phyloP scores from a whole-genome alignment of 768 basidiomycete genomes.

The Punctularia strigosozonata region DNA sequence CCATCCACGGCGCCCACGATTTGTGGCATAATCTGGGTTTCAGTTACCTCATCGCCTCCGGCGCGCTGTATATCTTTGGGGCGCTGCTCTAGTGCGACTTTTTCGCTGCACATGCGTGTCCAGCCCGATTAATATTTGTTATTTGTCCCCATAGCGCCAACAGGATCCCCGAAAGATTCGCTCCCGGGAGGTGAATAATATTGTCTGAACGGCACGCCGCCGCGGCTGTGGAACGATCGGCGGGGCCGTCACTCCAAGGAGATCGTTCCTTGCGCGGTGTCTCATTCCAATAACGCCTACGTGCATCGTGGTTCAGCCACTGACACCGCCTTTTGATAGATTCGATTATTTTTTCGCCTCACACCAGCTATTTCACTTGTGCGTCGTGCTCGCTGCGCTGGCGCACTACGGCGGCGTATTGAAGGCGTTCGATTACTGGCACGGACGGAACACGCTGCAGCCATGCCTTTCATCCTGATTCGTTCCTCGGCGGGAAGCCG shows the following conservation, averaged over 20 bases:
- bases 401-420: conserved; percentile 51
- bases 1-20: conserved; percentile 43
- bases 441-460: conserved; percentile 18
- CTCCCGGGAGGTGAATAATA: conserved; percentile 66
- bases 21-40: conserved; percentile 57
- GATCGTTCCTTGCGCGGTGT: too few species aligned
- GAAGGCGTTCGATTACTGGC: conserved; percentile 48
- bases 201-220: too few species aligned
- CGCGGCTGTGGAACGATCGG: too few species aligned
- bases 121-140: too few species aligned
- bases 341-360: conserved; percentile 75
- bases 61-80: conserved; percentile 65
- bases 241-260: too few species aligned
- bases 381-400: conserved; percentile 62
- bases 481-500: background rate
- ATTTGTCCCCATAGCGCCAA: conserved; percentile 51
- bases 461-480: conserved; percentile 8
- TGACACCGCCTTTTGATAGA: too few species aligned
- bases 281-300: too few species aligned
- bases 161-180: conserved; percentile 65
- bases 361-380: conserved; percentile 85
- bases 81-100: conserved; percentile 71
- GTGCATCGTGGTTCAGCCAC: too few species aligned
- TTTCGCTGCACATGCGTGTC: conserved; percentile 6
- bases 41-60: conserved; percentile 57